phyloP scores from a whole-genome alignment of 1,284 basidiomycete genomes.

The Rhodotorula sp. region DNA sequence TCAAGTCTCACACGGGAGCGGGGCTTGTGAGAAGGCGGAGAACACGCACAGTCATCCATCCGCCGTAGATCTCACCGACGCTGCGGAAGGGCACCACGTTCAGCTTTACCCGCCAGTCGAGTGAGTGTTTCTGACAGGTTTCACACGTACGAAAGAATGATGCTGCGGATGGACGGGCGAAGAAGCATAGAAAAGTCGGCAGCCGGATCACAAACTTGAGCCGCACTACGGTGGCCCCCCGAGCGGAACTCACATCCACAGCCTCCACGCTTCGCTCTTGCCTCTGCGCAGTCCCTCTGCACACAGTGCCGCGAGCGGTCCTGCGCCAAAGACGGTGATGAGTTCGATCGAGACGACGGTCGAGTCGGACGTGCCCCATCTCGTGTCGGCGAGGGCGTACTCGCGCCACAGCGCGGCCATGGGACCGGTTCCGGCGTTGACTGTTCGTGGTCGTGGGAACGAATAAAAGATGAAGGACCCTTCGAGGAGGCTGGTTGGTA shows the following conservation, averaged over 20 bases:
- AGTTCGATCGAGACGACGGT: slow-evolving; percentile 76
- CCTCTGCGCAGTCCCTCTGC: slow-evolving; percentile 61
- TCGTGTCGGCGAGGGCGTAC: slow-evolving; percentile 71
- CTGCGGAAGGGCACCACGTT: neutral
- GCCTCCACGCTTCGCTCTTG: slow-evolving; percentile 62
- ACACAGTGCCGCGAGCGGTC: slow-evolving; percentile 58
- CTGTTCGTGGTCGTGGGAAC: slow-evolving; percentile 63
- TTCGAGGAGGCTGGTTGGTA: slow-evolving; percentile 55
- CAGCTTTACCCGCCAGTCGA: neutral
- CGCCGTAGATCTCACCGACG: slow-evolving; percentile 44
- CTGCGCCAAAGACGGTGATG: slow-evolving; percentile 70
- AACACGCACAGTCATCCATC: slow-evolving; percentile 62
- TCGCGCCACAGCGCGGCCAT: slow-evolving; percentile 71
- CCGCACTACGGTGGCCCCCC: neutral
- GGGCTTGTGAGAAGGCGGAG: too few species aligned
- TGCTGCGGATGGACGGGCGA: neutral
- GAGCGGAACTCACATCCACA: slow-evolving; percentile 74
- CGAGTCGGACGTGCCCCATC: slow-evolving; percentile 73
- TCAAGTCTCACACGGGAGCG: too few species aligned
- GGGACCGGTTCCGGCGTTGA: slow-evolving; percentile 62
- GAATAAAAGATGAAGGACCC: slow-evolving; percentile 73
- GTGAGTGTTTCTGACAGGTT: too few species aligned
- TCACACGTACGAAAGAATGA: slow-evolving; percentile 2
- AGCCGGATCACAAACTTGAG: too few species aligned
- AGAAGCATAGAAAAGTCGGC: neutral